Evolutionary conservation across 75 land plant genomes (phyloP).

Genomic region (Picea glauca): DNA sequence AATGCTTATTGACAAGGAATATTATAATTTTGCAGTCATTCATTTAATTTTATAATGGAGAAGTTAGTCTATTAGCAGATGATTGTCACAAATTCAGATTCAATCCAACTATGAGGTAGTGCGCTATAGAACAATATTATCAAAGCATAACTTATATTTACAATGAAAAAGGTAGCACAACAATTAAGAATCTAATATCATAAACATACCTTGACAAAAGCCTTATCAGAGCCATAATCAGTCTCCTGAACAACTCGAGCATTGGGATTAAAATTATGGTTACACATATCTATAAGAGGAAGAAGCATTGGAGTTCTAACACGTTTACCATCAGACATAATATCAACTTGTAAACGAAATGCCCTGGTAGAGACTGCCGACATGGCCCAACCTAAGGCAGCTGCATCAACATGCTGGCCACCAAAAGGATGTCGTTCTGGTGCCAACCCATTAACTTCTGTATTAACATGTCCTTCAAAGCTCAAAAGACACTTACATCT

Average conservation of each 20-base stretch:
- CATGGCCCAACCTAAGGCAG: slow-evolving; percentile 98
- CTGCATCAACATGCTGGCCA: slow-evolving; percentile 68
- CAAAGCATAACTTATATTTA: not conserved
- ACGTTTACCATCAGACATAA: slow-evolving; percentile 19
- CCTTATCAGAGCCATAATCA: slow-evolving; percentile 16
- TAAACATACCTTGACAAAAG: slow-evolving; percentile 46
- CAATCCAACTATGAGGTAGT: not conserved
- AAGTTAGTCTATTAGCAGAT: not conserved
- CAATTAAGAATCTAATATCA: not conserved
- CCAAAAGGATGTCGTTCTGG: slow-evolving; percentile 65
- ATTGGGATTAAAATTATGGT: slow-evolving; percentile 91
- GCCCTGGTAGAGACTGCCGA: slow-evolving; percentile 96
- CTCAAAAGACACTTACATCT: slow-evolving; percentile 64
- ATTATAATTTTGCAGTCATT: not conserved
- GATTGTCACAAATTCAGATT: not conserved
- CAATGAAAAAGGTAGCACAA: not conserved
- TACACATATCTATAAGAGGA: slow-evolving; percentile 97
- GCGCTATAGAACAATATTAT: not conserved
- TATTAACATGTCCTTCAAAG: slow-evolving; percentile 46
- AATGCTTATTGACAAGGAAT: not conserved
- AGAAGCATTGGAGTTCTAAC: slow-evolving; percentile 60
- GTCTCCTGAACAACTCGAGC: slow-evolving; percentile 63
- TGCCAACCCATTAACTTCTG: slow-evolving; percentile 21
- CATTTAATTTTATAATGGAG: not conserved
- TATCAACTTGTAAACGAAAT: slow-evolving; percentile 59